Evolutionary conservation across 2,329 filamentous ascomycete genomes (phyloP).

Genomic region (Pseudocercospora vitis): DNA sequence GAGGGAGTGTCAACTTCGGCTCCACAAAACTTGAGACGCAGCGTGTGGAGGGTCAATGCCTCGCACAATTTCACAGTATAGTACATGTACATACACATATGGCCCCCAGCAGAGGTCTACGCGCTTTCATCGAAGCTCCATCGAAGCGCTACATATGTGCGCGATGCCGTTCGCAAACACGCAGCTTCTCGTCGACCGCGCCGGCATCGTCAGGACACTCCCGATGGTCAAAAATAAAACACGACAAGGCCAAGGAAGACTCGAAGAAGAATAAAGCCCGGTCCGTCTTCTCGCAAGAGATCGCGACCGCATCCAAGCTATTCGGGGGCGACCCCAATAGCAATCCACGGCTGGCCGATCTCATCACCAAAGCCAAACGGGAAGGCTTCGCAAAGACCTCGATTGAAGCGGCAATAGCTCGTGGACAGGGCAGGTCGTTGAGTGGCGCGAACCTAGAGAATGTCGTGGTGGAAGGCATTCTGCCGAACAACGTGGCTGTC

Average conservation of each 20-base stretch:
- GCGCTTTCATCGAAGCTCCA: background rate
- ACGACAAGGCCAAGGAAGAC: constrained; percentile 89
- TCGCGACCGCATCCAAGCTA: constrained; percentile 75
- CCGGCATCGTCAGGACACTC: constrained; percentile 67
- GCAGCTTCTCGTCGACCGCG: constrained; percentile 26
- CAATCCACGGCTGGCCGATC: constrained; percentile 74
- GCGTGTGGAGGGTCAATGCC: no score
- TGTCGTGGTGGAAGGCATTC: constrained; percentile 75
- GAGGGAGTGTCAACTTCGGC: background rate
- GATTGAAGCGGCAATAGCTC: constrained; percentile 82
- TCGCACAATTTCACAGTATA: no score
- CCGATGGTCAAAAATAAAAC: constrained; percentile 94
- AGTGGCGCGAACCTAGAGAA: constrained; percentile 74
- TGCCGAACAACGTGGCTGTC: constrained; percentile 70
- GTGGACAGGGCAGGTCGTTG: constrained; percentile 79
- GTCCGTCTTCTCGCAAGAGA: constrained; percentile 66
- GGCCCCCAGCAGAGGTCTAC: constrained; percentile 37
- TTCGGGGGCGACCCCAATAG: constrained; percentile 70
- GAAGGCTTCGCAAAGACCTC: constrained; percentile 77
- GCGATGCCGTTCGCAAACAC: constrained; percentile 17
- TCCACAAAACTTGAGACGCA: no score
- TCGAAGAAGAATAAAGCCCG: constrained; percentile 73
- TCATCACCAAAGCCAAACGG: constrained; percentile 78
- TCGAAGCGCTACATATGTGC: constrained; percentile 11
- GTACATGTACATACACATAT: constrained; percentile 22